Base-by-base conservation (phyloP, 1,284 basidiomycete species). In the Cutaneotrichosporon curvatum region DNA sequence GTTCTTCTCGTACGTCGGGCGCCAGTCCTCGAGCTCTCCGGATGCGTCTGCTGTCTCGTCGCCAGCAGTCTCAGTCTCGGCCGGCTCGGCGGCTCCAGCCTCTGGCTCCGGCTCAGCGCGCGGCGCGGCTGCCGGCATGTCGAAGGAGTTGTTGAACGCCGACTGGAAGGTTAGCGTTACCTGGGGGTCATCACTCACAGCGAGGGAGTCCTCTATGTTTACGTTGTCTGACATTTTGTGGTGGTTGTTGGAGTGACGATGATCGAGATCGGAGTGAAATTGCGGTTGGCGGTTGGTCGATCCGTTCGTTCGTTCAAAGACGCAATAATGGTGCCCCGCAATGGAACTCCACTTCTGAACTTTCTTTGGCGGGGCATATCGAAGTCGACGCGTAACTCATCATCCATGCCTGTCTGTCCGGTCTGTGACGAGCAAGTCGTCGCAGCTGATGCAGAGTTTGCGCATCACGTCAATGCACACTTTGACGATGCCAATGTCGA, bases 1-100 rank as follows among this genome's bases (percentile, higher is more conserved):
- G 46, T 86, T 82, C 1, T 78, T 69, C 43, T 89, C 83, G 65
- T 85, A 84, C 54, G 81, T 77, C 7, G 75, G 65, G 56, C 79
- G 78, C 81, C 81, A 83, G 43, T 62, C 61, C 32, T 56, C 61
- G 35, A 60, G 50, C 4, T 55, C 62, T 22, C 46, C 52, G 15
- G 47, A 43, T 2, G 50, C 30, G 15, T 41, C 39, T 10, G 35
- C 47, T n/a, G 50, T 25, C 31, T 51, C 48, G 18, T 46, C 45
- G n/a, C 45, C 41, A 18, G 50, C 47, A 1, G 43, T 41, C 39
- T 48, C 52, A 15, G 57, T 57, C 8, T 47, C 43, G 10, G 47
- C 40, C 2, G 39, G 18, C 19, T n/a, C 40, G 28, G 42, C 40
- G 15, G 49, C 34, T 12, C 35, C 32, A 2, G 47, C 37, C 15